These are phyloP conservation scores for Fusarium sp. DNA, from an alignment of 2,329 filamentous ascomycete species.

Conservation along the genomic window DNA sequence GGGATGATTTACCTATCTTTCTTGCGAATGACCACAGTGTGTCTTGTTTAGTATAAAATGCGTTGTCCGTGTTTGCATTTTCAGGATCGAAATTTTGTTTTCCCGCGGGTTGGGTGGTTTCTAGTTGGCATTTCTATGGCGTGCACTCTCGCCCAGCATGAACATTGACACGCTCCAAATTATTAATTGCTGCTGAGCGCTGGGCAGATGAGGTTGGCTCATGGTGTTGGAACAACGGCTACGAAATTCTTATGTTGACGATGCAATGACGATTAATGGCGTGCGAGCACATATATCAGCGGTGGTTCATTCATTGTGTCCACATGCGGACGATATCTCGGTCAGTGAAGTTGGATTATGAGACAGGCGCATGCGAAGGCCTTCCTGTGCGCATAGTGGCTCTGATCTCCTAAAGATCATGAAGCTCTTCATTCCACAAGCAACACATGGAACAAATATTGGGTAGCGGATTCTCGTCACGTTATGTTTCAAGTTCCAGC, in stretches of 20 bases:
- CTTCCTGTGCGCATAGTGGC: background rate
- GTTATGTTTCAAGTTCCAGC: slow-evolving; percentile 23
- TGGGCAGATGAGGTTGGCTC: background rate
- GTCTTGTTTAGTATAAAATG: slow-evolving; percentile 9
- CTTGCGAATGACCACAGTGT: slow-evolving; percentile 16
- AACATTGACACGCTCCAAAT: background rate
- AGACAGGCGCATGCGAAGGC: background rate
- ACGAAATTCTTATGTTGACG: slow-evolving; percentile 25
- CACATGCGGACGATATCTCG: background rate
- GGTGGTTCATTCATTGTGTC: background rate
- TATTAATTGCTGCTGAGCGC: background rate
- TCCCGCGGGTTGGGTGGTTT: background rate
- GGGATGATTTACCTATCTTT: slow-evolving; percentile 33
- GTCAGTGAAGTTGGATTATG: background rate
- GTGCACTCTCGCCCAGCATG: background rate
- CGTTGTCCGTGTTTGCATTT: slow-evolving; percentile 10
- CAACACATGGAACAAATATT: background rate
- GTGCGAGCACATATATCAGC: slow-evolving; percentile 6
- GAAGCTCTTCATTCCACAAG: slow-evolving; percentile 11
- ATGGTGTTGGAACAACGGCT: background rate
- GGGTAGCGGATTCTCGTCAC: background rate
- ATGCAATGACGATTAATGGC: slow-evolving; percentile 30
- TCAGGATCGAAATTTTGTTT: background rate
- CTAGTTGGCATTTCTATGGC: background rate
- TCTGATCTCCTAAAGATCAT: background rate